Percentiles rank a stretch among this genome's conserved stretches.
Conservation (phyloP, 495 filamentous ascomycete species). For the Lophium mytilinum region DNA sequence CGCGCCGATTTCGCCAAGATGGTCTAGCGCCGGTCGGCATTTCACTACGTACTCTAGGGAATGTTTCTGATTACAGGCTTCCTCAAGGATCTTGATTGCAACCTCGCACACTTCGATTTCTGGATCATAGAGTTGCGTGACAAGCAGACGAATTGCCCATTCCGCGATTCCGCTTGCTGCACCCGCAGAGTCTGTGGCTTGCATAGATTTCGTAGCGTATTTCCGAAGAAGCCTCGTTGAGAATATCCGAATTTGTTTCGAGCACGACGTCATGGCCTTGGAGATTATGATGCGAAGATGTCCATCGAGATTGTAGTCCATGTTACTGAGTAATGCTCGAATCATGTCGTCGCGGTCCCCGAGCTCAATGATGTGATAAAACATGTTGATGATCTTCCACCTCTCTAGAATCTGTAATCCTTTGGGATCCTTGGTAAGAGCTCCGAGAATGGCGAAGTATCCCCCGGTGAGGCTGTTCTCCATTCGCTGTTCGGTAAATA, state of each 20-base stretch:
- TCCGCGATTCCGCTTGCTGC: slow-evolving; percentile 45
- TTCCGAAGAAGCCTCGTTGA: slow-evolving; percentile 76
- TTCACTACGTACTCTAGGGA: slow-evolving; percentile 93
- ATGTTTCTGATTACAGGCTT: slow-evolving; percentile 85
- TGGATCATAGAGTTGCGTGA: slow-evolving; percentile 96
- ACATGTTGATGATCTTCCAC: slow-evolving; percentile 98
- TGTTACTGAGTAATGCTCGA: slow-evolving; percentile 73
- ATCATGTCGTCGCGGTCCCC: slow-evolving; percentile 84
- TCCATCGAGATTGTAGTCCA: slow-evolving; percentile 82
- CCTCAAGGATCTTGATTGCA: slow-evolving; percentile 92
- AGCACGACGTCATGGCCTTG: slow-evolving; percentile 83
- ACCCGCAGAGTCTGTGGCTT: slow-evolving; percentile 13
- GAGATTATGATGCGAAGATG: slow-evolving; percentile 88
- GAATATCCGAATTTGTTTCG: slow-evolving; percentile 83
- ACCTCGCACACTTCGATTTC: slow-evolving; percentile 93
- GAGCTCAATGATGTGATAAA: slow-evolving; percentile 93
- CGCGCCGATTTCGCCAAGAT: slow-evolving; percentile 93
- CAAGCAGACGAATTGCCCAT: slow-evolving; percentile 91
- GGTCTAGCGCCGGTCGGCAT: slow-evolving; percentile 90
- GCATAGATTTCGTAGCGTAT: slow-evolving; percentile 52
- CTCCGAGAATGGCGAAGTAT: slow-evolving; percentile 88
- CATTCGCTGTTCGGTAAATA: slow-evolving; percentile 80
- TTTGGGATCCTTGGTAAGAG: slow-evolving; percentile 67
- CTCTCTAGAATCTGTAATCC: slow-evolving; percentile 87
- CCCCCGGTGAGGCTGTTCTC: slow-evolving; percentile 77